Evolutionary conservation across 208 protist genomes (phyloP), one percentile per base, ranked within the genome.

Genomic region (Leishmania lainsoni): DNA sequence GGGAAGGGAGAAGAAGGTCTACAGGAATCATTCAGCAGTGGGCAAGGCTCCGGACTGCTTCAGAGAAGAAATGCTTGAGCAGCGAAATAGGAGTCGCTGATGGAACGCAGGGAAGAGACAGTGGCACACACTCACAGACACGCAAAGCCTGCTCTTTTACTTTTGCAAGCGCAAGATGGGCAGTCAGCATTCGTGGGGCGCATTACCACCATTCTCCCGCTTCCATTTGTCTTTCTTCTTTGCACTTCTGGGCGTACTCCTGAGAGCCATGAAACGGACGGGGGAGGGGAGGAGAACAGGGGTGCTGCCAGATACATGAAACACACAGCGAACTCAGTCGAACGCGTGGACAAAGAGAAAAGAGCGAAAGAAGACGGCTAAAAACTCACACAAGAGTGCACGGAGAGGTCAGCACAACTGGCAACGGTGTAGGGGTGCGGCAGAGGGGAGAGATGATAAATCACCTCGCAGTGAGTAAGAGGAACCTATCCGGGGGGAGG

Each of bases 291-390:
- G 10, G 45, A 16, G 69, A 56, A 16, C 16, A 83, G n/a, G 63
- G 16, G 73, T 73, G n/a, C 51, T 16, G 45, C 29, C 48, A 32
- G 70, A 70, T 61, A 76, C 48, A 79, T 49, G 72, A 59, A n/a
- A 56, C 16, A n/a, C 35, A 71, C 48, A 63, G 35, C 71, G 29
- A 58, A 39, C 22, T 16, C 76, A 22, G 29, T 14, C 29, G 68
- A 75, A 29, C 14, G 35, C 12, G 22, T 49, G 59, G 54, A 78
- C 77, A 68, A 49, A 66, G 70, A 75, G 16, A 66, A 54, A 70
- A 75, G 20, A 49, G 26, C 42, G 42, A 45, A 45, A 45, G 42
- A 45, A 45, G 42, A 45, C 42, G 42, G 42, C 42, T 3, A 3
- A 45, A 45, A 45, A 45, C 42, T 45, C 42, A 45, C 42, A 45